phyloP scores from a whole-genome alignment of 192 early-diverging fungal genomes.

The Radiomyces spectabilis region DNA sequence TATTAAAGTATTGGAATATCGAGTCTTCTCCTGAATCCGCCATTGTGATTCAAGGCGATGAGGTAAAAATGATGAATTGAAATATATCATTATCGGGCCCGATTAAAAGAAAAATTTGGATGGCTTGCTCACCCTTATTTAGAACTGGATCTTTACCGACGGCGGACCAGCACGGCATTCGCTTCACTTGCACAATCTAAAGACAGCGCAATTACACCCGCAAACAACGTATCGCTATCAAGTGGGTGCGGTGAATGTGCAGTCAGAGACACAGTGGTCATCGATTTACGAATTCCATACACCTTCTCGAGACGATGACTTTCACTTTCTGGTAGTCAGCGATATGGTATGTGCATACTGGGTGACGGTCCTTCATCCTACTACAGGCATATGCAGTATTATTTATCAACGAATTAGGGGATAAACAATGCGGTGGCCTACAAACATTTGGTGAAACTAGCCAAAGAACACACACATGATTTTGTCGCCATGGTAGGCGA shows the following conservation, averaged over 20 bases:
- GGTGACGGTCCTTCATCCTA: too few relatives aligned
- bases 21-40: neutral
- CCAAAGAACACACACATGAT: conserved; percentile 20
- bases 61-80: too few relatives aligned
- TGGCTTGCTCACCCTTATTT: too few relatives aligned
- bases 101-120: too few relatives aligned
- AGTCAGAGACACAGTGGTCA: neutral
- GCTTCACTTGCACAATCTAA: conserved; percentile 20
- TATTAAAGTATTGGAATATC: conserved; percentile 19
- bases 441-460: conserved; percentile 7
- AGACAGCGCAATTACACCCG: conserved; percentile 5
- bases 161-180: conserved; percentile 11
- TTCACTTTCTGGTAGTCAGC: conserved; percentile 23
- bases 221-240: conserved; percentile 18
- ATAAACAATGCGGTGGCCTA: conserved; percentile 21
- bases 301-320: neutral
- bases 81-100: too few relatives aligned
- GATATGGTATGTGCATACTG: conserved; percentile 26
- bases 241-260: conserved; percentile 6
- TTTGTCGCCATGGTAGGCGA: conserved; percentile 23
- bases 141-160: conserved; percentile 24
- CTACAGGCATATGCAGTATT: neutral
- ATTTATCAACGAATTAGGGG: conserved; percentile 5
- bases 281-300: conserved; percentile 22
- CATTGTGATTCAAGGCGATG: neutral